A percentile compares a stretch with the other conserved stretches of the same genome.
Conservation (phyloP, 176 grass and related monocot species). For the Carex pumila region DNA sequence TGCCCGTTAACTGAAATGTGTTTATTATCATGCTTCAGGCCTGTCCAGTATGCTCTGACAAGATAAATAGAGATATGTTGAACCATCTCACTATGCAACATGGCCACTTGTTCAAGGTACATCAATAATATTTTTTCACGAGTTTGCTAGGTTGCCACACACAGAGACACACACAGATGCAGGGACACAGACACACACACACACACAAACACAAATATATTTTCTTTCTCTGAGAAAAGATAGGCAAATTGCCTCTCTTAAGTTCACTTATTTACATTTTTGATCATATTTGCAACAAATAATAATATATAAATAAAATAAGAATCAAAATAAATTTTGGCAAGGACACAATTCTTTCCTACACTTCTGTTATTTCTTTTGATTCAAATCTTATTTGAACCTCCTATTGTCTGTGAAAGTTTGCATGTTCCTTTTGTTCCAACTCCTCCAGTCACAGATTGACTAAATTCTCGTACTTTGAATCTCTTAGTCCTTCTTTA, state of each 20-base stretch:
- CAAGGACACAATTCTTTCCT: background rate
- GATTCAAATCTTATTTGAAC: background rate
- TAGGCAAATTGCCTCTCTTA: background rate
- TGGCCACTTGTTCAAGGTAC: slow-evolving; percentile 87
- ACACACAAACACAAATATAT: background rate
- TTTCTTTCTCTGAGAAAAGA: background rate
- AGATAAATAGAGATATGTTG: slow-evolving; percentile 90
- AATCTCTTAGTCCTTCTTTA: background rate
- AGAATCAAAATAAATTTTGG: background rate
- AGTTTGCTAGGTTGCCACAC: background rate
- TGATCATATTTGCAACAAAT: too few relatives aligned
- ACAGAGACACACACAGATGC: background rate
- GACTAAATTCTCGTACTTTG: background rate
- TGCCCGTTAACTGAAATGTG: background rate
- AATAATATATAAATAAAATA: too few relatives aligned
- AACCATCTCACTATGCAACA: slow-evolving; percentile 88
- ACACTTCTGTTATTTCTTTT: background rate
- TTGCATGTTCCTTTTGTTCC: background rate
- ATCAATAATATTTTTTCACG: background rate
- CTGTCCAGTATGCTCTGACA: slow-evolving; percentile 85
- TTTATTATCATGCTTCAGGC: slow-evolving; percentile 39
- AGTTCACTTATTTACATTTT: background rate
- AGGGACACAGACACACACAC: background rate
- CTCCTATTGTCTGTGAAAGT: background rate
- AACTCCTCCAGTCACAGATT: background rate